These are phyloP conservation scores for Allodekkera sacchari DNA, from an alignment of 805 yeast genomes.

Conservation along the genomic window DNA sequence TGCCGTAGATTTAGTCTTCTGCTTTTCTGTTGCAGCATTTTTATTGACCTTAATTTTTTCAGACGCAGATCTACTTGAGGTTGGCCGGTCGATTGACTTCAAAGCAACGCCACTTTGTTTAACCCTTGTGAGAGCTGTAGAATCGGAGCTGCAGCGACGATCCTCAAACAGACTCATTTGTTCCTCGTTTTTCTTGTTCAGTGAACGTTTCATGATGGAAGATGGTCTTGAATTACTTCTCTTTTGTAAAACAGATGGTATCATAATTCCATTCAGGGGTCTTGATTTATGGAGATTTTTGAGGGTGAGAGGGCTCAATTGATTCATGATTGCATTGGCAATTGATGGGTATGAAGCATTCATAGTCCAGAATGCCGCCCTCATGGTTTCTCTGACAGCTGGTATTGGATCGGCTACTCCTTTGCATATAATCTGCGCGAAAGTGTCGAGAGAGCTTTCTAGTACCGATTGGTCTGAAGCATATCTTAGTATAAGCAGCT, in stretches of 20 bases:
- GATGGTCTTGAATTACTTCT: too few species aligned
- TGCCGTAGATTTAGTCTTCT: conserved; percentile 4
- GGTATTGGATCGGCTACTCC: conserved; percentile 77
- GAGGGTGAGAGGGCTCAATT: conserved; percentile 36
- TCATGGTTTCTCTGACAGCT: conserved; percentile 65
- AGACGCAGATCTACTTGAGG: background rate
- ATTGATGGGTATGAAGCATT: conserved; percentile 43
- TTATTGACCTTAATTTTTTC: background rate
- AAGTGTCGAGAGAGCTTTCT: conserved; percentile 28
- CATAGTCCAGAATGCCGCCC: conserved; percentile 68
- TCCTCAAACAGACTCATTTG: too few species aligned
- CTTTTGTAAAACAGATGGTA: too few species aligned
- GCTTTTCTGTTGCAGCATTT: background rate
- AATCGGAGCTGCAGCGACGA: too few species aligned
- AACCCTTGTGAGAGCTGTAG: too few species aligned
- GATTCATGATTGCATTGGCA: conserved; percentile 32
- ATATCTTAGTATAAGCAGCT: conserved; percentile 49
- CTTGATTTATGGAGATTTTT: conserved; percentile 57
- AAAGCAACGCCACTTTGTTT: too few species aligned
- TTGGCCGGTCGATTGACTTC: background rate
- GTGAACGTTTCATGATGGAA: too few species aligned
- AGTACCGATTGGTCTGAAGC: conserved; percentile 24
- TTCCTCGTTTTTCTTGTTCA: too few species aligned
- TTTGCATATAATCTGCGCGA: conserved; percentile 44
- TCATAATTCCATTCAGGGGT: too few species aligned